Base-by-base conservation (phyloP, 495 filamentous ascomycete genomes). In the Talaromyces thailandensis region DNA sequence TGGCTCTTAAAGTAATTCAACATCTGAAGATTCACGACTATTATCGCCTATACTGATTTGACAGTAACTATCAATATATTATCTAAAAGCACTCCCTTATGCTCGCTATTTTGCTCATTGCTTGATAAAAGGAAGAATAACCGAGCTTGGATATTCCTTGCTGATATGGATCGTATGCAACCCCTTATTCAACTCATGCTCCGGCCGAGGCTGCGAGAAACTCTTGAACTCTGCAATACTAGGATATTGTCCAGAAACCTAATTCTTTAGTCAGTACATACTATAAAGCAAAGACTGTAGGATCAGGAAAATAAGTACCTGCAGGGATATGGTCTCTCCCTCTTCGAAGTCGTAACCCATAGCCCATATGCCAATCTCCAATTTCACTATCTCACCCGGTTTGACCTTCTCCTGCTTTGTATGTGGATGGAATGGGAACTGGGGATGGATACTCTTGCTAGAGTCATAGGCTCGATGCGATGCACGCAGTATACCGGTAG, bases 121-220 rank as follows among this genome's bases (percentile, higher is more conserved):
- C 28, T 66, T 68, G 48, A 72, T 67, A 65, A 73, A 75, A n/a
- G 73, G 75, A 16, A 77, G 53, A 53, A 75, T 75, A 2, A 77
- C 40, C 2, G 56, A 66, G 58, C 72, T 73, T 0, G 73, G 69
- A 61, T 68, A 71, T n/a, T 73, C 68, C 8, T 64, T 65, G 26
- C 74, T 69, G 61, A 63, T 69, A 29, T 75, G 68, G 18, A 76
- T 62, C n/a, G 55, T 58, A 64, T 77, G 72, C 53, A 37, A 56
- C 4, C 73, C 75, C 26, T 65, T 62, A 26, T 77, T 77, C 61
- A 65, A 48, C 62, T 77, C 73, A 43, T 73, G 62, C 56, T 73
- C 70, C 0, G 72, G 72, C 24, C 73, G 63, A 1, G 70, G 72
- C 43, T 56, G 64, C 1, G 67, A 70, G 51, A 71, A 75, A 11